Percentiles rank a stretch among this genome's conserved stretches.
Conservation (phyloP, 2,329 filamentous ascomycete genomes). For the Stagonosporopsis tanaceti region DNA sequence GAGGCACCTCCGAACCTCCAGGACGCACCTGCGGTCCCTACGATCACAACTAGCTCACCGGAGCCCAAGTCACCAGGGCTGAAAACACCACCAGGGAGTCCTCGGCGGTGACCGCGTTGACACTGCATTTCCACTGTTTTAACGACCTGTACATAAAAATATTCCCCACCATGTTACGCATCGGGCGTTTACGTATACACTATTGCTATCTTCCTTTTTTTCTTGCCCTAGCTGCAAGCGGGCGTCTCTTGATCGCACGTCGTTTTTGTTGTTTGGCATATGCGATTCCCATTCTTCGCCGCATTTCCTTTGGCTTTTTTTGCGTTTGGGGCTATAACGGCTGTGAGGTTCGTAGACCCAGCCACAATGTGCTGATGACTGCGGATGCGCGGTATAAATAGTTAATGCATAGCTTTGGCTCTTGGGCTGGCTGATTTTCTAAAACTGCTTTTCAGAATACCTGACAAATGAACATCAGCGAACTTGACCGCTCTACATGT, state of each 20-base stretch:
- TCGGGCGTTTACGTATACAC: slow-evolving; percentile 30
- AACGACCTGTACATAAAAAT: slow-evolving; percentile 41
- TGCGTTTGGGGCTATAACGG: slow-evolving; percentile 4
- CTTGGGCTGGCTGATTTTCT: slow-evolving; percentile 5
- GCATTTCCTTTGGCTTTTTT: slow-evolving; percentile 5
- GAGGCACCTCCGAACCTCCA: slow-evolving; percentile 33
- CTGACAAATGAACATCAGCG: neutral
- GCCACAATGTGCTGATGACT: slow-evolving; percentile 22
- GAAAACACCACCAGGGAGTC: slow-evolving; percentile 28
- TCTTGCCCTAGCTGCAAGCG: slow-evolving; percentile 13
- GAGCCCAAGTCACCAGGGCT: slow-evolving; percentile 9
- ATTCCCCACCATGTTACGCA: slow-evolving; percentile 28
- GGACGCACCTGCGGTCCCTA: slow-evolving; percentile 28
- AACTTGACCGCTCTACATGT: neutral
- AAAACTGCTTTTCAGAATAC: neutral
- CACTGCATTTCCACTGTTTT: slow-evolving; percentile 28
- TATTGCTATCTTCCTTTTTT: slow-evolving; percentile 25
- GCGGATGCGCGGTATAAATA: slow-evolving; percentile 16
- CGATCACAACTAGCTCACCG: slow-evolving; percentile 13
- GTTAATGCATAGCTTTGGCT: slow-evolving; percentile 15
- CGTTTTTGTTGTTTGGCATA: slow-evolving; percentile 8
- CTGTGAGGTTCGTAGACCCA: slow-evolving; percentile 13
- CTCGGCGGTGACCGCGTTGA: slow-evolving; percentile 16
- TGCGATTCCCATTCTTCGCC: slow-evolving; percentile 18
- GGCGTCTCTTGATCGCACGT: slow-evolving; percentile 14